phyloP scores from a whole-genome alignment of 2,329 filamentous ascomycete species.

The Pseudocercospora crystallina region DNA sequence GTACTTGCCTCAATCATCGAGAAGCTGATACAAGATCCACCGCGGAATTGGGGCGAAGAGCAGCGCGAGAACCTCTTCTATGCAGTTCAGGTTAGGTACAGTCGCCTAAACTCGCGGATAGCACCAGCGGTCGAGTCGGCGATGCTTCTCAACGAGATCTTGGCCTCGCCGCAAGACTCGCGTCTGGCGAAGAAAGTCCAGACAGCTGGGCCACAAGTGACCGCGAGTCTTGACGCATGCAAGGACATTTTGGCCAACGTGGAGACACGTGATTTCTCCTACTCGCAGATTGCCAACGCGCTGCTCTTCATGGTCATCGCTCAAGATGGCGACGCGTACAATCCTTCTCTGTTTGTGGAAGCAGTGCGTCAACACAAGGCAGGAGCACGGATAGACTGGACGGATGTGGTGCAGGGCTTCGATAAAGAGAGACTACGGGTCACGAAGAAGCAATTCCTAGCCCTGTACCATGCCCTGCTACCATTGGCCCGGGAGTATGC shows the following conservation, averaged over 20 bases:
- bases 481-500: conserved; percentile 64
- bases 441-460: conserved; percentile 75
- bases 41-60: conserved; percentile 77
- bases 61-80: conserved; percentile 67
- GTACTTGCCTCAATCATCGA: conserved; percentile 81
- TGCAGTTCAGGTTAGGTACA: conserved; percentile 68
- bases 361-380: conserved; percentile 57
- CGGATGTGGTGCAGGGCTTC: conserved; percentile 73
- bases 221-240: conserved; percentile 69
- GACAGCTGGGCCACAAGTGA: conserved; percentile 71
- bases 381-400: conserved; percentile 61
- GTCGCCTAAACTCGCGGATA: conserved; percentile 61
- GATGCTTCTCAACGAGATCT: conserved; percentile 66
- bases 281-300: conserved; percentile 79
- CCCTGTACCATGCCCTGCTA: conserved; percentile 75
- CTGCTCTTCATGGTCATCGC: conserved; percentile 69
- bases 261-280: conserved; percentile 65
- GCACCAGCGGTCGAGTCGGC: conserved; percentile 70
- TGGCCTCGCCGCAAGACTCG: conserved; percentile 57
- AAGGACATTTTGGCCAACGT: conserved; percentile 59
- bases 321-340: conserved; percentile 64
- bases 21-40: conserved; percentile 81
- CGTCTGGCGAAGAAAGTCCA: conserved; percentile 68
- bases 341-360: conserved; percentile 64
- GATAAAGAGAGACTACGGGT: conserved; percentile 76